Base-by-base conservation (phyloP, 2,329 filamentous ascomycete species). In the Talaromyces sp. region DNA sequence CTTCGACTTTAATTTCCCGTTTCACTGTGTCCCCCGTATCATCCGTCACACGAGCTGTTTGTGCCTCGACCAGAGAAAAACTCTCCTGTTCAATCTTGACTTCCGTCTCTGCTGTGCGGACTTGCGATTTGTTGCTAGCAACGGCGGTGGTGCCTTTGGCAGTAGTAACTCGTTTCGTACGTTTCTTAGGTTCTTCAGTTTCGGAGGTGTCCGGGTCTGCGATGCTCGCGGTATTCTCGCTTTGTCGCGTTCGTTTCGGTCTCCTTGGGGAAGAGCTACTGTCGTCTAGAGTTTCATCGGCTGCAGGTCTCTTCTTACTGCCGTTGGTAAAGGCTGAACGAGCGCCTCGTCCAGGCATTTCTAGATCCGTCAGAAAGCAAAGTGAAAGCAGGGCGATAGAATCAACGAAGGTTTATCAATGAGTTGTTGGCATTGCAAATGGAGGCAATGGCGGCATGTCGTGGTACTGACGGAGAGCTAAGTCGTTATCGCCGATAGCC, bases 1-100 rank as follows among this genome's bases (percentile, higher is more conserved):
- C 55, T 49, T 64, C 53, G 1, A 43, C 46, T 41, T 69, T 66
- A 9, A 63, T 49, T 38, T 69, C 64, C 41, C 63, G 49, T 58
- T 67, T 67, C 14, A 64, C 55, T 24, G 31, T 19, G 17, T 41
- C 54, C 31, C 54, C n/a, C 14, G 31, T 24, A 11, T 55, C 52
- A n/a, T 55, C 43, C n/a, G 43, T 24, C 43, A 26, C 58, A 4
- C 38, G 19, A 27, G 46, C 32, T 24, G 41, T 26, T 54, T 53
- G 17, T 17, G 49, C 10, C 51, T 57, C 21, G 26, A 19, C 19
- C 41, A 41, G 6, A 19, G 17, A 6, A 11, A 11, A 21, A 10
- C 55, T 51, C 21, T 61, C 58, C 21, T 51, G 21, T 35, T 58
- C 59, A 35, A 60, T 35, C 11, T 56, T 55, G 11, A 58, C 41